These are phyloP conservation scores for Selenicereus undatus DNA, from an alignment of 148 eudicot genomes.

Conservation along the genomic window DNA sequence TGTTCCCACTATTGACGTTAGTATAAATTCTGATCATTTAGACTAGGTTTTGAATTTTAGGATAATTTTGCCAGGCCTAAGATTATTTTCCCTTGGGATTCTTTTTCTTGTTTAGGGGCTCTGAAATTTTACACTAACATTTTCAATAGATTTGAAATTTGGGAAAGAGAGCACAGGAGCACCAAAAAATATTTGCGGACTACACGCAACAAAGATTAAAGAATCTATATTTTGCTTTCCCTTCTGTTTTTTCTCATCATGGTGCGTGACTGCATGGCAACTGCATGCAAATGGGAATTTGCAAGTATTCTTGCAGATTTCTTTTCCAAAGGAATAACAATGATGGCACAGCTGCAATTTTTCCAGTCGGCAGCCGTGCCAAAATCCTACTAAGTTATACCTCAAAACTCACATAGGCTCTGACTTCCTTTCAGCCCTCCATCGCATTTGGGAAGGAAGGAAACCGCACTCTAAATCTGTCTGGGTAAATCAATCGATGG, in stretches of 20 bases:
- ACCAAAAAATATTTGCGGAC: too few species aligned
- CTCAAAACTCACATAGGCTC: conserved; percentile 1
- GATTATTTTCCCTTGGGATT: too few species aligned
- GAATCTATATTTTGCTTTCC: not conserved
- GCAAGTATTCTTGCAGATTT: not conserved
- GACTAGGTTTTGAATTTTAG: too few species aligned
- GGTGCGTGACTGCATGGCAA: not conserved
- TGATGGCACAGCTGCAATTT: conserved; percentile 6
- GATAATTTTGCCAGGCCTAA: too few species aligned
- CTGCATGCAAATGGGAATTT: conserved; percentile 12
- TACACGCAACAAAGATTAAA: not conserved
- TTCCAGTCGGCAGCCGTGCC: not conserved
- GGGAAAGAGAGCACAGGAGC: too few species aligned
- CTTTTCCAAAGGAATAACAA: not conserved
- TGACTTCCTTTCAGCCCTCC: not conserved
- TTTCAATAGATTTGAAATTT: too few species aligned
- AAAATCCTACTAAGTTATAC: not conserved
- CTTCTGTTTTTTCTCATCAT: not conserved
- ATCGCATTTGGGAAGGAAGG: conserved; percentile 10
- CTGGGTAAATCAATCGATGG: not conserved
- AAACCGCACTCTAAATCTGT: not conserved
- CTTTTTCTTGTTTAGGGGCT: too few species aligned
- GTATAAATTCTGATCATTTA: too few species aligned
- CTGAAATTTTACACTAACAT: too few species aligned
- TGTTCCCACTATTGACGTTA: too few species aligned